These are phyloP conservation scores for Monilinia fructicola DNA, from an alignment of 2,329 filamentous ascomycete genomes.

Conservation along the genomic window DNA sequence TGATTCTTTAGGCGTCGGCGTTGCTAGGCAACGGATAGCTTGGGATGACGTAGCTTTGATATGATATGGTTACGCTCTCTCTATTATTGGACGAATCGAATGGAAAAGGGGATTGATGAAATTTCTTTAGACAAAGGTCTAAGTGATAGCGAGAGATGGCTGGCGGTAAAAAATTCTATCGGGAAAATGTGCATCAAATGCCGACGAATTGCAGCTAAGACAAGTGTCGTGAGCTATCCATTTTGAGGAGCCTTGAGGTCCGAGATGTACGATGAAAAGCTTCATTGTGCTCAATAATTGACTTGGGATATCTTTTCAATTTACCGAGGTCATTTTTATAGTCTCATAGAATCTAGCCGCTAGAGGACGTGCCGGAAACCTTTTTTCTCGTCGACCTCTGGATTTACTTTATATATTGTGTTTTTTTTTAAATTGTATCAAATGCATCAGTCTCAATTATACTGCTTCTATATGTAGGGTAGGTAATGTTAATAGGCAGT, in stretches of 20 bases:
- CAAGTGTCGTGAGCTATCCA: background rate
- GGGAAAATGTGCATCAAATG: background rate
- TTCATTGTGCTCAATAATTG: background rate
- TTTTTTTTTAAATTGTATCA: too few relatives aligned
- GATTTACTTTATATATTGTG: too few relatives aligned
- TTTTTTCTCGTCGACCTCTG: background rate
- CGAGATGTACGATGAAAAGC: background rate
- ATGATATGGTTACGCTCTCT: too few relatives aligned
- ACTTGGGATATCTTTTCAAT: too few relatives aligned
- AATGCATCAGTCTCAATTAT: too few relatives aligned
- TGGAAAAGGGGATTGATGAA: too few relatives aligned
- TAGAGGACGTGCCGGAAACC: background rate
- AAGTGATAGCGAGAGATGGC: background rate
- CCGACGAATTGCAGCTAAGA: background rate
- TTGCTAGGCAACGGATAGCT: background rate
- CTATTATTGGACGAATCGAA: too few relatives aligned
- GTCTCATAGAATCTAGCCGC: background rate
- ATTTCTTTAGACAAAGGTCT: background rate
- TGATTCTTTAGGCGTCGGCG: background rate
- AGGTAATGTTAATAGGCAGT: too few relatives aligned
- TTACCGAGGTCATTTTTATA: background rate
- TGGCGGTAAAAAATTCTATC: background rate
- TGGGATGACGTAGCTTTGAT: background rate
- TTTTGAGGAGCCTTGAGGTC: background rate
- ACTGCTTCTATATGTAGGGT: too few relatives aligned